A percentile compares a stretch with the other conserved stretches of the same genome.
These are phyloP conservation scores for Globisporangium alternatum DNA, from an alignment of 352 stramenopile genomes.

Conservation along the genomic window DNA sequence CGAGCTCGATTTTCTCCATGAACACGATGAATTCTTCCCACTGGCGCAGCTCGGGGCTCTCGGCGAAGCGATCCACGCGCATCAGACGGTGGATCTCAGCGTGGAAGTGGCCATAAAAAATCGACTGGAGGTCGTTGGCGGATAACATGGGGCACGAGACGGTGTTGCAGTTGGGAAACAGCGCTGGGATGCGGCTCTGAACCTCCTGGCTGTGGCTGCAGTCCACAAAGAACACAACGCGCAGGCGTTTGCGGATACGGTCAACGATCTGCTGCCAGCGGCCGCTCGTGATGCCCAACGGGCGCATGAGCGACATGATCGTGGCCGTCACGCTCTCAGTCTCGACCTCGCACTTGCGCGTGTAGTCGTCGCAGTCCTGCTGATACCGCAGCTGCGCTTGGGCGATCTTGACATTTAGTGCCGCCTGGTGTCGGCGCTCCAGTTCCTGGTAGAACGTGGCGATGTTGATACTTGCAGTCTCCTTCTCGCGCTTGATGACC, in stretches of 20 bases:
- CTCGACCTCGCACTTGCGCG: slow-evolving; percentile 58
- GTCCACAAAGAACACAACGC: slow-evolving; percentile 47
- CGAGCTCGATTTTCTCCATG: slow-evolving; percentile 22
- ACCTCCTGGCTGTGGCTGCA: slow-evolving; percentile 17
- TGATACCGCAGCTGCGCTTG: slow-evolving; percentile 53
- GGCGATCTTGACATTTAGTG: slow-evolving; percentile 19
- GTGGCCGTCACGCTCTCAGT: slow-evolving; percentile 67
- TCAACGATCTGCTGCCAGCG: slow-evolving; percentile 69
- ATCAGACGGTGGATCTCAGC: slow-evolving; percentile 29
- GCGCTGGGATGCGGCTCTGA: slow-evolving; percentile 13
- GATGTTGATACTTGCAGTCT: slow-evolving; percentile 20
- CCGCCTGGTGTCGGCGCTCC: slow-evolving; percentile 34
- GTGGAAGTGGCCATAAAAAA: slow-evolving; percentile 50
- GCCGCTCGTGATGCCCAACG: slow-evolving; percentile 61
- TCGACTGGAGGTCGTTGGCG: slow-evolving; percentile 24
- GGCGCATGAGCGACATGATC: slow-evolving; percentile 74
- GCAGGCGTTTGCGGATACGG: slow-evolving; percentile 45
- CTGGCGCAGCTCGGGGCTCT: slow-evolving; percentile 1
- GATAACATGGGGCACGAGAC: slow-evolving; percentile 29
- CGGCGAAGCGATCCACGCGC: slow-evolving; percentile 1
- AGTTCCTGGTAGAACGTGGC: slow-evolving; percentile 33
- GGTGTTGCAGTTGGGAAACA: slow-evolving; percentile 34
- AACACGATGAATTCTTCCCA: slow-evolving; percentile 19
- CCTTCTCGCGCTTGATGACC: slow-evolving; percentile 26
- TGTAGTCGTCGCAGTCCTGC: slow-evolving; percentile 60